Evolutionary conservation across 805 yeast species (phyloP).

Genomic region (Starmera quercuum): DNA sequence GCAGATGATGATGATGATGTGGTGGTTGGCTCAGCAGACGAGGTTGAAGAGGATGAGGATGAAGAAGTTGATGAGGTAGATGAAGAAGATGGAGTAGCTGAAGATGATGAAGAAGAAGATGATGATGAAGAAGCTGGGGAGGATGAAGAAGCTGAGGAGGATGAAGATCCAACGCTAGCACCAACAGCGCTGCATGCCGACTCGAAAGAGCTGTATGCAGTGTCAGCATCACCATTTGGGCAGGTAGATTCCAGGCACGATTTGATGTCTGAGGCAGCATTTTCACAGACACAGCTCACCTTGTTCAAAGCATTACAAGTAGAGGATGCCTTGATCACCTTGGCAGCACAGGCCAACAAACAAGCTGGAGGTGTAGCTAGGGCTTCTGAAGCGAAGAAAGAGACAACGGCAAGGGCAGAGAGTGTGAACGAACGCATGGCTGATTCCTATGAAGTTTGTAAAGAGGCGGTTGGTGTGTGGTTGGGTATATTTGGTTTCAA

Average conservation of each 20-base stretch:
- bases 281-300: constrained; percentile 60
- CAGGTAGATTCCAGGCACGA: constrained; percentile 62
- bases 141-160: constrained; percentile 25
- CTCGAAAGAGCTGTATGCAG: constrained; percentile 55
- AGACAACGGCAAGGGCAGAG: constrained; percentile 9
- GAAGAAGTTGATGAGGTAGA: constrained; percentile 21
- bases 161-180: constrained; percentile 23
- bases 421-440: too few species aligned
- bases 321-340: constrained; percentile 47
- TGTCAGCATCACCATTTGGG: constrained; percentile 50
- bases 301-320: constrained; percentile 54
- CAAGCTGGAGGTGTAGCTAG: constrained; percentile 86
- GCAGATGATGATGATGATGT: constrained; percentile 17
- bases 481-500: too few species aligned
- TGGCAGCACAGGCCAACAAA: constrained; percentile 78
- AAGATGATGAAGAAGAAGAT: constrained; percentile 22
- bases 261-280: constrained; percentile 44
- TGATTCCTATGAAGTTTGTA: too few species aligned
- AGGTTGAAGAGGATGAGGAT: constrained; percentile 20
- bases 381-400: constrained; percentile 12
- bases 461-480: too few species aligned
- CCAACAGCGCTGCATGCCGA: constrained; percentile 42
- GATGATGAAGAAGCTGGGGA: constrained; percentile 26
- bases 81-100: constrained; percentile 20
- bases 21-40: constrained; percentile 19